phyloP scores from a whole-genome alignment of 164 flowering plant species.

The Brasenia schreberi region DNA sequence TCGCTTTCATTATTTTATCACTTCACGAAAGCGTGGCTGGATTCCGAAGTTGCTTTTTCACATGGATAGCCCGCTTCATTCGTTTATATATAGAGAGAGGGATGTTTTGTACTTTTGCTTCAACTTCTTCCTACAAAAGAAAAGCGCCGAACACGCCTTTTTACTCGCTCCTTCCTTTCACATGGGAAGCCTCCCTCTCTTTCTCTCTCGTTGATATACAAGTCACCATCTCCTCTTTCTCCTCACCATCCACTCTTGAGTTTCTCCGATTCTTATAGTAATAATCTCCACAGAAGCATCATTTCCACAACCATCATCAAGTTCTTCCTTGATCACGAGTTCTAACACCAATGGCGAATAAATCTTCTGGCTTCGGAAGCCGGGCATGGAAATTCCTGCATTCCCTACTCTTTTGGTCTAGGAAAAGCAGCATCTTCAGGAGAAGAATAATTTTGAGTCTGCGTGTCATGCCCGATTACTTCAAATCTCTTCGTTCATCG shows the following conservation, averaged over 20 bases:
- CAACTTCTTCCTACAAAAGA: too few relatives aligned
- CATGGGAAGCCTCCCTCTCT: too few relatives aligned
- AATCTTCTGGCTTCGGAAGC: slow-evolving; percentile 7
- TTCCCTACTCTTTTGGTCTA: slow-evolving; percentile 40
- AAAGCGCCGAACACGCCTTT: too few relatives aligned
- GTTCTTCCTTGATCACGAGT: background rate
- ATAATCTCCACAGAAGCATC: background rate
- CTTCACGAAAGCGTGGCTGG: too few relatives aligned
- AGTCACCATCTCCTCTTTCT: background rate
- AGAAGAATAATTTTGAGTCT: slow-evolving; percentile 28
- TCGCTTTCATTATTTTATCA: too few relatives aligned
- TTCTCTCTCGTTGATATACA: too few relatives aligned
- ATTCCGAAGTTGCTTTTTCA: too few relatives aligned
- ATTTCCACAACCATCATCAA: background rate
- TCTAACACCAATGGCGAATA: slow-evolving; percentile 11
- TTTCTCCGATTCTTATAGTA: background rate
- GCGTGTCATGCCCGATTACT: slow-evolving; percentile 20
- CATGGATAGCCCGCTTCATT: too few relatives aligned
- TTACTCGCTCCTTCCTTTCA: too few relatives aligned
- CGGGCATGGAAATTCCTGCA: slow-evolving; percentile 51
- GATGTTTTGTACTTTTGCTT: too few relatives aligned
- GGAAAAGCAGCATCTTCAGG: slow-evolving; percentile 45
- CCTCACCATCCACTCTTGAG: background rate
- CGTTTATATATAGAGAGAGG: too few relatives aligned
- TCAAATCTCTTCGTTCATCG: slow-evolving; percentile 18